These are phyloP conservation scores for Gnaphalium uliginosum DNA, from an alignment of 129 eudicot genomes.

Conservation along the genomic window DNA sequence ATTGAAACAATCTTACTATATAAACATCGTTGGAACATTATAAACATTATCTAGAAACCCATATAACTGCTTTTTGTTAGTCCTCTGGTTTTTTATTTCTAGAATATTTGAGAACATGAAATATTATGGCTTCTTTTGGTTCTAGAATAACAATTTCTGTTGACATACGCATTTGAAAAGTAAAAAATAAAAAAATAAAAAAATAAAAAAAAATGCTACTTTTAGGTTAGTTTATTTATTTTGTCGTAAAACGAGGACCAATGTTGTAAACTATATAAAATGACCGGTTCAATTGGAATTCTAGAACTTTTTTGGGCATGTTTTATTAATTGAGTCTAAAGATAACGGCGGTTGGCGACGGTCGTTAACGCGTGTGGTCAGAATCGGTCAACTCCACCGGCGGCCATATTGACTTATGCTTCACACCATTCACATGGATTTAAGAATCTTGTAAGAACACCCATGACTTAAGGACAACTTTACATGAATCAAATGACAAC, in stretches of 20 bases:
- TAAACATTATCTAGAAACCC: too few relatives aligned
- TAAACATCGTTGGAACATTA: too few relatives aligned
- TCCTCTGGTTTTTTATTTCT: too few relatives aligned
- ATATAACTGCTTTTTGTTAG: too few relatives aligned
- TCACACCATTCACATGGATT: slow-evolving; percentile 29
- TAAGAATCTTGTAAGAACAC: slow-evolving; percentile 2
- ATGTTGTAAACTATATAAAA: background rate
- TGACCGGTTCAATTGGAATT: slow-evolving; percentile 9
- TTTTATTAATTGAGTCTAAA: background rate
- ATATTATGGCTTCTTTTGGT: too few relatives aligned
- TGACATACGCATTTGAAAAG: too few relatives aligned
- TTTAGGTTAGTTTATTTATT: background rate
- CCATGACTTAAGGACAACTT: slow-evolving; percentile 1
- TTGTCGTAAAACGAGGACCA: background rate
- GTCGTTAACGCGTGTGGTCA: slow-evolving; percentile 23
- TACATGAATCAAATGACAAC: background rate
- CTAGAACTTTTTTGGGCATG: background rate
- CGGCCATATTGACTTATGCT: slow-evolving; percentile 27
- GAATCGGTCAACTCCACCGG: slow-evolving; percentile 18
- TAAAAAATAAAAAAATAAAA: too few relatives aligned
- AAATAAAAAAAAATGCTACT: too few relatives aligned
- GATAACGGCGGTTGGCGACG: slow-evolving; percentile 27
- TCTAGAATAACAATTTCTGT: too few relatives aligned
- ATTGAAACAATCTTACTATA: too few relatives aligned
- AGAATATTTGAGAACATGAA: too few relatives aligned